A percentile compares a stretch with the other conserved stretches of the same genome.
Evolutionary conservation across 306 rosid species (phyloP).

Genomic region (Abrus pulchellus): DNA sequence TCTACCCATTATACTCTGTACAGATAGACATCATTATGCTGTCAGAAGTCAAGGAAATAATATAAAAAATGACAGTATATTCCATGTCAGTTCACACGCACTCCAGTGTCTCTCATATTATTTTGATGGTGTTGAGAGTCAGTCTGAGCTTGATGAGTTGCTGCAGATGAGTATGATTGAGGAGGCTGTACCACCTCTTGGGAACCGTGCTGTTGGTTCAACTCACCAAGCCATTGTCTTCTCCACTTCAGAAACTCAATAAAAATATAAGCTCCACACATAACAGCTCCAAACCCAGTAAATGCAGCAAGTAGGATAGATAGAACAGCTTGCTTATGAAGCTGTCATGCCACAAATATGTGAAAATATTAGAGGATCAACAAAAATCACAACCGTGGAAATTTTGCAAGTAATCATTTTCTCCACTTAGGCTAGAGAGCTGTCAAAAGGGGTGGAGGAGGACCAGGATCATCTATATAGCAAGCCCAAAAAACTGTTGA

Average conservation of each 20-base stretch:
- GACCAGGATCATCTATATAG: too few relatives aligned
- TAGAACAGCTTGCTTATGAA: slow-evolving; percentile 65
- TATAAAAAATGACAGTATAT: background rate
- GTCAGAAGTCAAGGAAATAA: too few relatives aligned
- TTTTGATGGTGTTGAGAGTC: slow-evolving; percentile 41
- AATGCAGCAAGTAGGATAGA: slow-evolving; percentile 68
- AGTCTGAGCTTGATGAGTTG: slow-evolving; percentile 24
- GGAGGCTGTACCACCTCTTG: slow-evolving; percentile 17
- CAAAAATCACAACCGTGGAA: background rate
- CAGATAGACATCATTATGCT: background rate
- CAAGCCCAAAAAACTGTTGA: too few relatives aligned
- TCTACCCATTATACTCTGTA: background rate
- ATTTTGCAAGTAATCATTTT: background rate
- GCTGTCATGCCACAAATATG: slow-evolving; percentile 52
- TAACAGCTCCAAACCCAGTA: slow-evolving; percentile 66
- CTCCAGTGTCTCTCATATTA: slow-evolving; percentile 24
- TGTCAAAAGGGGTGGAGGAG: background rate
- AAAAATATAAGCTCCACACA: slow-evolving; percentile 12
- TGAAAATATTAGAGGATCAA: background rate
- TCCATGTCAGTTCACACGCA: slow-evolving; percentile 1
- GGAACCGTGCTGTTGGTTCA: slow-evolving; percentile 47
- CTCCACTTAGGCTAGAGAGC: background rate
- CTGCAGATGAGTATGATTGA: slow-evolving; percentile 38
- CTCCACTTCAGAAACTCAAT: slow-evolving; percentile 53
- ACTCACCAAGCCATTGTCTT: slow-evolving; percentile 40